phyloP scores from a whole-genome alignment of 2,329 filamentous ascomycete species.

The Fusarium redolens region DNA sequence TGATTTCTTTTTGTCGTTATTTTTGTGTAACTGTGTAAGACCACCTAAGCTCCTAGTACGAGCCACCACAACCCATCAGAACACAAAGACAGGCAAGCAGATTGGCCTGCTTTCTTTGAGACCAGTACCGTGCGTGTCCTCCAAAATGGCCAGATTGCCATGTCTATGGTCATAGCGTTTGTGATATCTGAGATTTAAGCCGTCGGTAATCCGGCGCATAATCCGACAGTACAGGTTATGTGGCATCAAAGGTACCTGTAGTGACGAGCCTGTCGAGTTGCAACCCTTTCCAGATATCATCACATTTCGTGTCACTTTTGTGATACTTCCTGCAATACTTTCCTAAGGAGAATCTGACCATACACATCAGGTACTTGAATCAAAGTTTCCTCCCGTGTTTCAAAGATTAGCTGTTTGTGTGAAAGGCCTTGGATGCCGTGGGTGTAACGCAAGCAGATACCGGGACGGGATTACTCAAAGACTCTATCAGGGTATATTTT shows the following conservation, averaged over 20 bases:
- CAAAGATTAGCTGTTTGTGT: slow-evolving; percentile 3
- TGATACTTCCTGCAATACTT: slow-evolving; percentile 1
- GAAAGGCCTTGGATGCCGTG: not conserved
- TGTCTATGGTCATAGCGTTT: not conserved
- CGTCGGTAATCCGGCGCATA: not conserved
- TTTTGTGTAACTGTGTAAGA: not conserved
- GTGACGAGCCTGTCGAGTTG: not conserved
- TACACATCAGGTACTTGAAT: not conserved
- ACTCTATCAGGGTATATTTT: not conserved
- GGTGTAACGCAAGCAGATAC: slow-evolving; percentile 25
- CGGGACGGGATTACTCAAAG: not conserved
- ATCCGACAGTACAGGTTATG: not conserved
- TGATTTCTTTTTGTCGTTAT: not conserved
- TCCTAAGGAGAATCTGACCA: not conserved
- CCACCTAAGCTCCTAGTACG: not conserved
- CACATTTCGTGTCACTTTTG: not conserved
- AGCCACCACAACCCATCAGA: not conserved
- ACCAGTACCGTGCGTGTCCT: not conserved
- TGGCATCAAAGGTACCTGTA: not conserved
- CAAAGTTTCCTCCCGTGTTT: slow-evolving; percentile 4
- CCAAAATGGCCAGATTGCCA: not conserved
- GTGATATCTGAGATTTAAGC: slow-evolving; percentile 14
- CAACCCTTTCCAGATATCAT: not conserved
- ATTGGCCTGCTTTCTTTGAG: not conserved
- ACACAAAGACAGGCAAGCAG: not conserved